Conservation (phyloP, 495 filamentous ascomycete genomes). For the Cercophora newfieldiana region DNA sequence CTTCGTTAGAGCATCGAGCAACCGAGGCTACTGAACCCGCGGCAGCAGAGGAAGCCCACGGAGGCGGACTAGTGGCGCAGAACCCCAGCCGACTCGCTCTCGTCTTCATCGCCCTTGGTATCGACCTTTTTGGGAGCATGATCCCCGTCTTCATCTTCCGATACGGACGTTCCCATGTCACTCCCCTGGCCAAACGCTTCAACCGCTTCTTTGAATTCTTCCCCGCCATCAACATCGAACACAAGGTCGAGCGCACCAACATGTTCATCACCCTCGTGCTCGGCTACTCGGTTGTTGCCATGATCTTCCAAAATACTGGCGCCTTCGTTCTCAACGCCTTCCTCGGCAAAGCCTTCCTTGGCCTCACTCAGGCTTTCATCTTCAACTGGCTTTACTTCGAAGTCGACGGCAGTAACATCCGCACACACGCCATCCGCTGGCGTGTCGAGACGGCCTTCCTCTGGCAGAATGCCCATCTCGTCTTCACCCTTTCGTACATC, state of each 20-base stretch:
- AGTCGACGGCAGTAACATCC: slow-evolving; percentile 56
- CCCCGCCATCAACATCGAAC: slow-evolving; percentile 62
- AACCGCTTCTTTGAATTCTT: slow-evolving; percentile 55
- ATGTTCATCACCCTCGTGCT: slow-evolving; percentile 62
- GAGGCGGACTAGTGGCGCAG: neutral
- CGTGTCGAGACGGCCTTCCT: slow-evolving; percentile 37
- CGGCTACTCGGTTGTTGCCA: slow-evolving; percentile 57
- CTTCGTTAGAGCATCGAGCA: slow-evolving; percentile 28
- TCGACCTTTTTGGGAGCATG: slow-evolving; percentile 45
- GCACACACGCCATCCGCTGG: slow-evolving; percentile 57
- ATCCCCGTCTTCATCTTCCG: slow-evolving; percentile 36
- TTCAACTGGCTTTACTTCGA: slow-evolving; percentile 69
- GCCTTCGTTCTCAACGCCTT: slow-evolving; percentile 56
- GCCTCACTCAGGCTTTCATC: slow-evolving; percentile 57
- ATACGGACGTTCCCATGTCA: slow-evolving; percentile 20
- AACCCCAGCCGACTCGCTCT: slow-evolving; percentile 34
- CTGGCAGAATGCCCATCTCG: slow-evolving; percentile 42
- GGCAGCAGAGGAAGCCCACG: neutral
- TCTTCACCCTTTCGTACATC: slow-evolving; percentile 60
- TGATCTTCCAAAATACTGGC: slow-evolving; percentile 55
- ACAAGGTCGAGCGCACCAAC: slow-evolving; percentile 58
- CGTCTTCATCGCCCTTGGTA: slow-evolving; percentile 51
- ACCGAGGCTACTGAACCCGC: neutral
- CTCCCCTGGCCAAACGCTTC: slow-evolving; percentile 27
- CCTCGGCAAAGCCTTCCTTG: slow-evolving; percentile 59